Evolutionary conservation across 306 rosid species (phyloP), one percentile per base, ranked within the genome.

Genomic region (Myrica gale): DNA sequence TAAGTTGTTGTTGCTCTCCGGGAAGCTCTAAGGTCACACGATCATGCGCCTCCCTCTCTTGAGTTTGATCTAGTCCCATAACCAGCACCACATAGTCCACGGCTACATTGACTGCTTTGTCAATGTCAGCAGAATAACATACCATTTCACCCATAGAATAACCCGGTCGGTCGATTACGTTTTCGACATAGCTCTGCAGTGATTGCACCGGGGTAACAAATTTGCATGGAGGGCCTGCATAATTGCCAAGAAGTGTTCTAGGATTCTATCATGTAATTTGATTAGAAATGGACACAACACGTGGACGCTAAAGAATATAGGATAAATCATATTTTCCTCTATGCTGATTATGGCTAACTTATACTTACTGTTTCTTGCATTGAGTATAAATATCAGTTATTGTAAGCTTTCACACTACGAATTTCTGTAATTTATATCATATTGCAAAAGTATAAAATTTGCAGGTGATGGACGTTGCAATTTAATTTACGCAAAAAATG

Each of bases 191-290:
- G 58, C 81, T 79, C 46, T 53, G 88, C 71, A 95, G 76, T 10
- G 86, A 93, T 69, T 87, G 82, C 51, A 95, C 79, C 76, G 91
- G 84, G 1, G 93, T 87, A 10, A 88, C 55, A 2, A 26, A 9
- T 74, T 76, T 92, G 84, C 99, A 95, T 23, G 99, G 97, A 72
- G 80, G 87, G 51, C 99, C 99, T 17, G 84, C 90, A 60, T 95
- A 95, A 84, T 92, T 90, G 78, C 99, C 99, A 0, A 77, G 80
- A 69, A 95, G 97, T 43, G 87, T 83, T 42, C 74, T 61, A 2
- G 92, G 74, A 61, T 32, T 32, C 3, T 32, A 32, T 32, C 37
- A 32, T 32, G 37, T 32, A 32, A 32, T 32, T 32, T 32, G 37
- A 32, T 32, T 32, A 32, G 37, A 32, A 32, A 32, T 32, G 3